These are phyloP conservation scores for Nematodospora valgi DNA, from an alignment of 805 yeast genomes.

Conservation along the genomic window DNA sequence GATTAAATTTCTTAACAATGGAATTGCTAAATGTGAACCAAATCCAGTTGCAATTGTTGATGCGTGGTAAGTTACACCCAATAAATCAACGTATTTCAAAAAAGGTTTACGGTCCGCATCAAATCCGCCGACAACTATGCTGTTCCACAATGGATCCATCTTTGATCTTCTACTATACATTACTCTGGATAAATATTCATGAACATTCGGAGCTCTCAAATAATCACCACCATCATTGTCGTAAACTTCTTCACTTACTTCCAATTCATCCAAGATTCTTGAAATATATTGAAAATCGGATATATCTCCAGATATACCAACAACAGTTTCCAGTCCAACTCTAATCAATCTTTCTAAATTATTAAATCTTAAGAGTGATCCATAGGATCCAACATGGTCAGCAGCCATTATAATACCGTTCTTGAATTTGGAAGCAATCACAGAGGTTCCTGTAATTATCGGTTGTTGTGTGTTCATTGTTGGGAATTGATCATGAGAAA, in stretches of 20 bases:
- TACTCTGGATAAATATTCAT: slow-evolving; percentile 80
- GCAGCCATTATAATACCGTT: slow-evolving; percentile 95
- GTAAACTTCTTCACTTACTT: slow-evolving; percentile 66
- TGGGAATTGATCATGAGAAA: slow-evolving; percentile 45
- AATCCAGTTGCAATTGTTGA: slow-evolving; percentile 94
- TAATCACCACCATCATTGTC: slow-evolving; percentile 61
- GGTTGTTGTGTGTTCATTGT: slow-evolving; percentile 89
- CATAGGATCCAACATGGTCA: slow-evolving; percentile 88
- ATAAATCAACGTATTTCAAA: slow-evolving; percentile 80
- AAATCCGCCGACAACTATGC: slow-evolving; percentile 86
- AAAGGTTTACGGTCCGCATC: slow-evolving; percentile 64
- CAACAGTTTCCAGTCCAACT: slow-evolving; percentile 83
- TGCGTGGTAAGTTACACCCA: slow-evolving; percentile 87
- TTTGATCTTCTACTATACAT: slow-evolving; percentile 86
- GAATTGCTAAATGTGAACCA: slow-evolving; percentile 92
- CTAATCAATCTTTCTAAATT: slow-evolving; percentile 80
- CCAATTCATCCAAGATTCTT: slow-evolving; percentile 72
- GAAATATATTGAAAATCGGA: slow-evolving; percentile 88
- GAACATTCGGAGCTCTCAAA: slow-evolving; percentile 82
- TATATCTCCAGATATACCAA: slow-evolving; percentile 92
- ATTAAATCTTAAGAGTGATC: slow-evolving; percentile 83
- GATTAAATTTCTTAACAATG: slow-evolving; percentile 79
- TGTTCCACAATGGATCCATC: slow-evolving; percentile 96
- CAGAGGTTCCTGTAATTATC: slow-evolving; percentile 94
- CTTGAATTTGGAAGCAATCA: slow-evolving; percentile 82